These are phyloP conservation scores for Globisporangium alternatum DNA, from an alignment of 352 stramenopile species.

Conservation along the genomic window DNA sequence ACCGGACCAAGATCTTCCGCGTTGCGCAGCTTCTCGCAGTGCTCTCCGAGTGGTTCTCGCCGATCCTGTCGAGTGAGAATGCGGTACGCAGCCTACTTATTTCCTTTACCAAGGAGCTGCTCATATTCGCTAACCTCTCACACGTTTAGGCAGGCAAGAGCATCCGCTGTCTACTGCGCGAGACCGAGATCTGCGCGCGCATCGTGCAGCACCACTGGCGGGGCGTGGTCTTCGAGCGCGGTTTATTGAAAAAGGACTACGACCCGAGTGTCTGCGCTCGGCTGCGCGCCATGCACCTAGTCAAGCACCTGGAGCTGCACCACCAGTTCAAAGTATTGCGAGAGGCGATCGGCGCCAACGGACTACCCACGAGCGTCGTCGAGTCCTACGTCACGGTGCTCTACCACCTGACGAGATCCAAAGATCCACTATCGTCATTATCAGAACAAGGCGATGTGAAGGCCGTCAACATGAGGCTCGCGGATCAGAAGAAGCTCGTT, in stretches of 20 bases:
- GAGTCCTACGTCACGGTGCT: conserved; percentile 64
- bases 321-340: conserved; percentile 66
- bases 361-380: conserved; percentile 41
- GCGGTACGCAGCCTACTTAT: conserved; percentile 23
- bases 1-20: conserved; percentile 55
- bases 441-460: conserved; percentile 21
- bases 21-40: conserved; percentile 47
- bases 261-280: conserved; percentile 50
- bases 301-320: conserved; percentile 68
- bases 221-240: conserved; percentile 56
- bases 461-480: conserved; percentile 25
- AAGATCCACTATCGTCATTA: neutral
- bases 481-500: conserved; percentile 51
- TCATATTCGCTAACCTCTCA: neutral
- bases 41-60: conserved; percentile 60
- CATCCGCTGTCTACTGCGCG: conserved; percentile 47
- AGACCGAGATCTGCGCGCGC: conserved; percentile 62
- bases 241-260: conserved; percentile 37
- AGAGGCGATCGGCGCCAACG: conserved; percentile 35
- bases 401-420: conserved; percentile 35
- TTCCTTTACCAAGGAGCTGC: neutral
- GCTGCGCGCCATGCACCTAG: conserved; percentile 65
- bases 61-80: conserved; percentile 60
- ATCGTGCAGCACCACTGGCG: conserved; percentile 80
- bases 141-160: conserved; percentile 30